Evolutionary conservation across 2,329 filamentous ascomycete genomes (phyloP).

Genomic region (Ramularia collo-cygni): DNA sequence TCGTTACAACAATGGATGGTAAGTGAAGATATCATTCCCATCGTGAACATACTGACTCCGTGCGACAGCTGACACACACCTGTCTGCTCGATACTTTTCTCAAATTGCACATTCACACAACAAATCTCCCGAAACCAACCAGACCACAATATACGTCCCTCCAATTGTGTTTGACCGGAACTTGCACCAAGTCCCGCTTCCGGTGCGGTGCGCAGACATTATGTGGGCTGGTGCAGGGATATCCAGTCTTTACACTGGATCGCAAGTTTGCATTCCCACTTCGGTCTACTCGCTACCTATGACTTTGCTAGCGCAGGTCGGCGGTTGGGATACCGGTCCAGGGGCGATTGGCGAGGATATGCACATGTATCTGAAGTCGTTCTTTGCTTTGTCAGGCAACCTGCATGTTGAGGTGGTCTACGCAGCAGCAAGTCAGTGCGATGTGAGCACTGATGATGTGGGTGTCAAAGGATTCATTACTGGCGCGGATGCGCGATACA

Average conservation of each 20-base stretch:
- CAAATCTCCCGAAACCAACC: slow-evolving; percentile 51
- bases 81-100: slow-evolving; percentile 61
- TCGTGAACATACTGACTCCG: slow-evolving; percentile 8
- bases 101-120: slow-evolving; percentile 58
- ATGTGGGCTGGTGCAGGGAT: slow-evolving; percentile 66
- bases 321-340: slow-evolving; percentile 64
- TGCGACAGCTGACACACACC: slow-evolving; percentile 59
- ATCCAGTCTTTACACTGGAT: slow-evolving; percentile 59
- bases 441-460: slow-evolving; percentile 55
- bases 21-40: slow-evolving; percentile 30
- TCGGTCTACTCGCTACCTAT: slow-evolving; percentile 68
- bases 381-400: slow-evolving; percentile 66
- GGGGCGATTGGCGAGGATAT: slow-evolving; percentile 70
- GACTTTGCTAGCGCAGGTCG: slow-evolving; percentile 59
- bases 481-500: slow-evolving; percentile 60
- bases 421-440: slow-evolving; percentile 66
- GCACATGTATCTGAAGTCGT: slow-evolving; percentile 74
- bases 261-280: slow-evolving; percentile 60
- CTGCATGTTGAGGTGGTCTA: slow-evolving; percentile 57
- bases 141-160: slow-evolving; percentile 59
- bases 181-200: slow-evolving; percentile 58
- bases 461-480: slow-evolving; percentile 49
- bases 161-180: slow-evolving; percentile 71
- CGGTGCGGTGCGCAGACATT: slow-evolving; percentile 65
- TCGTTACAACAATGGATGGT: slow-evolving; percentile 69